phyloP scores from a whole-genome alignment of 176 grass and related monocot genomes.

The Carex kokanica region DNA sequence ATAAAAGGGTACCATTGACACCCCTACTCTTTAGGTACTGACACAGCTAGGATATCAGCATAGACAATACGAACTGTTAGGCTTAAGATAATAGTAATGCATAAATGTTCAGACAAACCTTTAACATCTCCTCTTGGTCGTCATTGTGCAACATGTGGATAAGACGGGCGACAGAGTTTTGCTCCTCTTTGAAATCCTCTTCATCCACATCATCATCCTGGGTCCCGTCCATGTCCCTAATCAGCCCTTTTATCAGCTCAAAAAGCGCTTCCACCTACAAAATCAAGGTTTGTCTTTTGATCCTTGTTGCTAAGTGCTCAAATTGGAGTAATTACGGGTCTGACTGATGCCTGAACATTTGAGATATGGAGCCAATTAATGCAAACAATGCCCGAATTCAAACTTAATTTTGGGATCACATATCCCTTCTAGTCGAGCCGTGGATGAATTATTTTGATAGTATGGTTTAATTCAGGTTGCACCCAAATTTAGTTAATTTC shows the following conservation, averaged over 20 bases:
- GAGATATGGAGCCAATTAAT: neutral
- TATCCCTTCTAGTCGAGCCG: neutral
- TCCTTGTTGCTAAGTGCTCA: neutral
- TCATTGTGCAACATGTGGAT: constrained; percentile 97
- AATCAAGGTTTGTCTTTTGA: constrained; percentile 12
- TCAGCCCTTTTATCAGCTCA: constrained; percentile 93
- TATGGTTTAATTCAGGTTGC: neutral
- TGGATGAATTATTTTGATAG: constrained; percentile 2
- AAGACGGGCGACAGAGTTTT: constrained; percentile 92
- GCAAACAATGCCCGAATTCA: neutral
- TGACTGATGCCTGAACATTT: constrained; percentile 12
- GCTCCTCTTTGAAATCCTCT: constrained; percentile 99
- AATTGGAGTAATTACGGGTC: neutral
- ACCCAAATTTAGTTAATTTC: neutral
- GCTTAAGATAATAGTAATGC: neutral
- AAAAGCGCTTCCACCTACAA: constrained; percentile 87
- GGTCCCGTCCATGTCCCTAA: constrained; percentile 80
- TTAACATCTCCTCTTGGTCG: constrained; percentile 95
- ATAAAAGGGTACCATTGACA: too few species aligned
- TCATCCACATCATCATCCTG: constrained; percentile 96
- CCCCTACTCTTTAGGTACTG: too few species aligned
- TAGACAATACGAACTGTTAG: neutral
- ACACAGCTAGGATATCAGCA: neutral
- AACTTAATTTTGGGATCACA: neutral
- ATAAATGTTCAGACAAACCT: constrained; percentile 42